phyloP scores from a whole-genome alignment of 768 basidiomycete genomes.

The Calocera viscosa region DNA sequence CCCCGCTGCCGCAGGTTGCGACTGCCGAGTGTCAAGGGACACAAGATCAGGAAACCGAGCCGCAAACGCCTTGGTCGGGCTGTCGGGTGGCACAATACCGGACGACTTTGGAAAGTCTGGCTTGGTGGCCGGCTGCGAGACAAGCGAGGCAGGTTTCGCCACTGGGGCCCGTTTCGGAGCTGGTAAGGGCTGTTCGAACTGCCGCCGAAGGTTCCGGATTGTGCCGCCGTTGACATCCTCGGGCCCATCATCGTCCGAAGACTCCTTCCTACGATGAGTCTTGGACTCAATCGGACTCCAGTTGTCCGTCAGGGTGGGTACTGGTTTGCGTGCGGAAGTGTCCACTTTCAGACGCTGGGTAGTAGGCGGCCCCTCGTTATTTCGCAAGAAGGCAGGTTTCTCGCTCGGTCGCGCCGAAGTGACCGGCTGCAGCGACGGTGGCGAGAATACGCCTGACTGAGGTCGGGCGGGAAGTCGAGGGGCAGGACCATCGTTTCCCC shows the following conservation, averaged over 20 bases:
- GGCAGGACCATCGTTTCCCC: background rate
- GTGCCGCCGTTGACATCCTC: slow-evolving; percentile 31
- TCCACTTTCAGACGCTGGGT: slow-evolving; percentile 7
- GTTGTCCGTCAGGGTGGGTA: slow-evolving; percentile 32
- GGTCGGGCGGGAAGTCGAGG: background rate
- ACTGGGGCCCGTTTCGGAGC: background rate
- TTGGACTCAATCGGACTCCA: slow-evolving; percentile 35
- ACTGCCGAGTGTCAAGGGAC: background rate
- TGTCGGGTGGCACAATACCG: background rate
- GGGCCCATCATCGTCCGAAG: slow-evolving; percentile 42
- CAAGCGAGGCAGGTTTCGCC: background rate
- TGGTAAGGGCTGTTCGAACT: slow-evolving; percentile 4
- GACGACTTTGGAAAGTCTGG: background rate
- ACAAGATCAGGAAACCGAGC: background rate
- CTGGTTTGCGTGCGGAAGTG: background rate
- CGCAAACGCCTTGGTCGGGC: background rate
- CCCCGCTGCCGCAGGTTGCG: background rate
- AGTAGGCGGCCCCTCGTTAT: background rate
- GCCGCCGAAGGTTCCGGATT: background rate
- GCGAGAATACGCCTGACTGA: background rate
- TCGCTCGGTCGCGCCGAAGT: background rate
- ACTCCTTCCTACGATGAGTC: slow-evolving; percentile 25
- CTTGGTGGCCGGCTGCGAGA: background rate
- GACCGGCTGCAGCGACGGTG: background rate
- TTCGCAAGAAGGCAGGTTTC: background rate